phyloP scores from a whole-genome alignment of 164 flowering plant species.

The Vitis riparia region DNA sequence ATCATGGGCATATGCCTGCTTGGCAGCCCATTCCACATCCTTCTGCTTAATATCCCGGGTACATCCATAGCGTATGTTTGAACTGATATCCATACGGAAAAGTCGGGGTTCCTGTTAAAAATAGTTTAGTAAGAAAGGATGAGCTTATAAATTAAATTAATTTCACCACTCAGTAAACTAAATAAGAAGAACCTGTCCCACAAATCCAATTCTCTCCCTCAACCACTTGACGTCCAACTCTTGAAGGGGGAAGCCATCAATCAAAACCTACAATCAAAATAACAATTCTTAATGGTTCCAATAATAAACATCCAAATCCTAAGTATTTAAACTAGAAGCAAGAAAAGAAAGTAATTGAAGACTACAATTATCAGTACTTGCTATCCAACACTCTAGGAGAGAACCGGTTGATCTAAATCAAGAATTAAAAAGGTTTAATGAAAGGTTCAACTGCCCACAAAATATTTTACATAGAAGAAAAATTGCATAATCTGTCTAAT shows the following conservation, averaged over 20 bases:
- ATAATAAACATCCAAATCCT: neutral
- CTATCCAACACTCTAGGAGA: neutral
- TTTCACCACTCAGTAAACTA: neutral
- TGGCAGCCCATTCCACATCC: conserved; percentile 87
- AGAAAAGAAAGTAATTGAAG: neutral
- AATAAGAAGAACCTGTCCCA: conserved; percentile 69
- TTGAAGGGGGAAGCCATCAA: conserved; percentile 73
- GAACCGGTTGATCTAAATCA: neutral
- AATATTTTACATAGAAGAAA: neutral
- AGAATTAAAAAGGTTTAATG: neutral
- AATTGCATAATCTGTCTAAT: too few species aligned
- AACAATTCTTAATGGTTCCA: neutral
- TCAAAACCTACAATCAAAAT: conserved; percentile 51
- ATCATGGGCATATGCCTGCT: conserved; percentile 90
- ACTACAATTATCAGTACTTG: neutral
- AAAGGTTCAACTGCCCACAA: neutral
- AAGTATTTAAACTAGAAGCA: neutral
- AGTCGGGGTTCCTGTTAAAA: conserved; percentile 80
- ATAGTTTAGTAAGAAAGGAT: neutral
- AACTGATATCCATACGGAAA: conserved; percentile 76
- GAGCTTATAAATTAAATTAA: neutral
- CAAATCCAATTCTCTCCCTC: conserved; percentile 80
- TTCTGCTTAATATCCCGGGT: conserved; percentile 57
- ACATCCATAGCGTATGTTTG: conserved; percentile 92
- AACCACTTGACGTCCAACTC: conserved; percentile 84